A percentile compares a stretch with the other conserved stretches of the same genome.
Evolutionary conservation across 148 eudicot species (phyloP).

Genomic region (Polygonum aviculare): DNA sequence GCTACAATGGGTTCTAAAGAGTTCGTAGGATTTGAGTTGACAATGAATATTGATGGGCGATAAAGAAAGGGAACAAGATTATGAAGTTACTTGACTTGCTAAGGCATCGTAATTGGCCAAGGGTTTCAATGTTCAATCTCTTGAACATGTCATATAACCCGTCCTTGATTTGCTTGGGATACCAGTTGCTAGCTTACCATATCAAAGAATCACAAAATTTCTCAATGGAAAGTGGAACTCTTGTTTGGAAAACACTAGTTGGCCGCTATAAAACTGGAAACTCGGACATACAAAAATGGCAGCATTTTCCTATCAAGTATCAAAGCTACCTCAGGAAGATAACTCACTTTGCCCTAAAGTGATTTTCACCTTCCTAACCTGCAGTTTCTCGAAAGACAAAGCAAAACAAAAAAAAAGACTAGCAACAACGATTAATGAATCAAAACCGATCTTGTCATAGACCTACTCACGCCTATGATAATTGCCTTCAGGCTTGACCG

Average conservation of each 20-base stretch:
- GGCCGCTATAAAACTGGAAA: not conserved
- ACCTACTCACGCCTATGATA: not conserved
- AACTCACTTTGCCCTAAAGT: not conserved
- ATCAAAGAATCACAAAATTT: too few species aligned
- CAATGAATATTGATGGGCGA: not conserved
- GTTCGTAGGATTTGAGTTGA: not conserved
- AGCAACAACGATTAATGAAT: not conserved
- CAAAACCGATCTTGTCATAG: not conserved
- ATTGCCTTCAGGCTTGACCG: not conserved
- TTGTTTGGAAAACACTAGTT: too few species aligned
- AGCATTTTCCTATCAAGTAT: not conserved
- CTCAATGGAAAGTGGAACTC: too few species aligned
- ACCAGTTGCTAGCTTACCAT: too few species aligned
- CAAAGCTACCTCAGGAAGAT: not conserved
- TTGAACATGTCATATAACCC: not conserved
- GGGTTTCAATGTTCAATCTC: not conserved
- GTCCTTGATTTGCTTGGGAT: not conserved
- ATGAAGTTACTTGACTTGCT: not conserved
- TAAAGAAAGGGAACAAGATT: not conserved
- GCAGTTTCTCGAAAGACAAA: not conserved
- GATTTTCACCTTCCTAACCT: not conserved
- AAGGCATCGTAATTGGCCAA: not conserved
- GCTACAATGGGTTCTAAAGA: not conserved
- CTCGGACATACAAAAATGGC: not conserved
- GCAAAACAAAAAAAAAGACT: not conserved